Conservation (phyloP, 768 basidiomycete genomes). For the Pleurotus citrinopileatus region DNA sequence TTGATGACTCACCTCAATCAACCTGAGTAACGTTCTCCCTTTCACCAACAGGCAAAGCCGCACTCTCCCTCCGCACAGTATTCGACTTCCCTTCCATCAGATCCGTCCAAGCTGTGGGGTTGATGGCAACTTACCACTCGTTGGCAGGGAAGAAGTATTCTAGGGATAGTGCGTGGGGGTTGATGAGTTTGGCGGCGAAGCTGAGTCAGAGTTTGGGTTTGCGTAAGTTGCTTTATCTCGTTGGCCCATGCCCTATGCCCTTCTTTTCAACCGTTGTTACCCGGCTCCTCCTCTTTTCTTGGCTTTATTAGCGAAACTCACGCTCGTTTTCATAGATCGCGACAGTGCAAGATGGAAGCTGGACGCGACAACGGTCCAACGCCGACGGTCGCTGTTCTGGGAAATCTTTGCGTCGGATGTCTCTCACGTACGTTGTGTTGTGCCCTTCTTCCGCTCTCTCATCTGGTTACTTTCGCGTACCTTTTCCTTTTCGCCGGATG, state of each 20-base stretch:
- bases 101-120: conserved; percentile 57
- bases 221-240: conserved; percentile 25
- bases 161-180: conserved; percentile 46
- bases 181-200: conserved; percentile 57
- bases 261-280: not conserved
- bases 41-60: conserved; percentile 27
- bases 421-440: conserved; percentile 25
- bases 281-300: not conserved
- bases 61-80: conserved; percentile 47
- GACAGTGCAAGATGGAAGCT: conserved; percentile 39
- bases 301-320: not conserved
- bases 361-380: conserved; percentile 34
- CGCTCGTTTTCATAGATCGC: conserved; percentile 25
- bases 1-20: not conserved
- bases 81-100: conserved; percentile 54
- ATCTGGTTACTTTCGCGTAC: not conserved
- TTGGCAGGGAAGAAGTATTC: conserved; percentile 51
- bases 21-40: not conserved
- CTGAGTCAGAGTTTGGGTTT: conserved; percentile 49
- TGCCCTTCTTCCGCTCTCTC: not conserved
- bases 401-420: conserved; percentile 36
- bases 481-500: not conserved
- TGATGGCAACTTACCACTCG: conserved; percentile 56
- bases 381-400: conserved; percentile 35
- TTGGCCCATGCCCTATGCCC: not conserved